Evolutionary conservation across 495 filamentous ascomycete genomes (phyloP).

Genomic region (Hypomontagnella submonticulosa): DNA sequence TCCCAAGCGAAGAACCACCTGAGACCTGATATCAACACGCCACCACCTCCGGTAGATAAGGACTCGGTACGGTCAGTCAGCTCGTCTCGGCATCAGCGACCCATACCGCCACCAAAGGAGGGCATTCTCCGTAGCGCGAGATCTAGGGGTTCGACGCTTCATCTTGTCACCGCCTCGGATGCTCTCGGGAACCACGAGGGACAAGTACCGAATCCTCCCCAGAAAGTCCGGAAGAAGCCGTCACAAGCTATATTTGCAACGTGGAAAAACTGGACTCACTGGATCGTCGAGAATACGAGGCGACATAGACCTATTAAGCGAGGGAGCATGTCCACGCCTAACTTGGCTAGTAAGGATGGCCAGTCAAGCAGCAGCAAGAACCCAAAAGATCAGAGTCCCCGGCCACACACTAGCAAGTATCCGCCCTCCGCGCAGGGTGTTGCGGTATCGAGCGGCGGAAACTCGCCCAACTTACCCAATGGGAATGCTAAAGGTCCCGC

Average conservation of each 20-base stretch:
- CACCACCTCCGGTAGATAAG: conserved; percentile 79
- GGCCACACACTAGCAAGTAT: conserved; percentile 66
- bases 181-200: conserved; percentile 47
- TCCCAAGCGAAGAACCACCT: conserved; percentile 53
- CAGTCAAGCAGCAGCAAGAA: conserved; percentile 48
- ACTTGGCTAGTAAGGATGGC: conserved; percentile 58
- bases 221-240: conserved; percentile 59
- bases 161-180: conserved; percentile 74
- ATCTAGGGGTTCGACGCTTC: conserved; percentile 80
- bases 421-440: conserved; percentile 41
- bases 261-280: conserved; percentile 75
- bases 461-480: conserved; percentile 42
- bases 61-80: conserved; percentile 76
- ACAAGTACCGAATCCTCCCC: conserved; percentile 44
- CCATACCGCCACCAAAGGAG: conserved; percentile 89
- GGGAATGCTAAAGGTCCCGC: conserved; percentile 25
- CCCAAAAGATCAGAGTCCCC: conserved; percentile 59
- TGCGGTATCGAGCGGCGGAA: conserved; percentile 21
- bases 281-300: conserved; percentile 62
- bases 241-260: conserved; percentile 69
- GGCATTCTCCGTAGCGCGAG: conserved; percentile 66
- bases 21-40: conserved; percentile 57
- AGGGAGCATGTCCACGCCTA: conserved; percentile 66
- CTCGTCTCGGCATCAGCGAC: conserved; percentile 73
- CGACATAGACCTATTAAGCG: conserved; percentile 56